Base-by-base conservation (phyloP, 176 grass and related monocot species). In the Miscanthus lutarioriparius region DNA sequence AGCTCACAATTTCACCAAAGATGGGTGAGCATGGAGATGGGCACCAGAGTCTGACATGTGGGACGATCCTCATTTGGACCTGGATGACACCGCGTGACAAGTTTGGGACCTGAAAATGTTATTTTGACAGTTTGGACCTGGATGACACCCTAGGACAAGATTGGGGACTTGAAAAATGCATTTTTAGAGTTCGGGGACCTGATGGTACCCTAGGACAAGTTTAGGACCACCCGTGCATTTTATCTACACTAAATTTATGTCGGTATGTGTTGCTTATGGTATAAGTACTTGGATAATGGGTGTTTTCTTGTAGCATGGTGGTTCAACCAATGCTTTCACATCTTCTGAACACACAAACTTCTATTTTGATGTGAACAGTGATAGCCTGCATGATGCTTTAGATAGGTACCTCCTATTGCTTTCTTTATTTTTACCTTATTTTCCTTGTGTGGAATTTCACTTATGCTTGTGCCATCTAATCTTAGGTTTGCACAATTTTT, bases 401-500 rank as follows among this genome's bases (percentile, higher is more conserved):
- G 93, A 98, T 71, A 98, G 96, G 96, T 98, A 89, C 43, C 32
- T 72, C 48, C 13, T 44, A 36, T 70, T 74, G 41, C 66, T 25
- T 63, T 64, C 2, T 79, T 69, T 82, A 6, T 39, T 48, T 70
- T 82, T 2, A 64, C 62, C 40, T 89, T 12, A 44, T 81, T 78
- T 70, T 84, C 61, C 44, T 78, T 79, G 26, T 82, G 38, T 15
- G 85, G 74, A 87, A 69, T 75, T 54, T 89, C 63, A 89, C 41
- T 61, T n/a, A 48, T 72, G 15, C 37, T 81, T 64, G 27, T 74
- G 22, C 76, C 43, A 67, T 66, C 36, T 64, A 45, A 81, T 53
- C 82, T 78, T 83, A 98, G 96, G 86, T 98, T 95, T 94, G 86
- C 96, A 4, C 96, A 98, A 80, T 98, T 98, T 74, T 98, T 98